Conservation (phyloP, 306 rosid genomes). For the Cucurbita maxima region DNA sequence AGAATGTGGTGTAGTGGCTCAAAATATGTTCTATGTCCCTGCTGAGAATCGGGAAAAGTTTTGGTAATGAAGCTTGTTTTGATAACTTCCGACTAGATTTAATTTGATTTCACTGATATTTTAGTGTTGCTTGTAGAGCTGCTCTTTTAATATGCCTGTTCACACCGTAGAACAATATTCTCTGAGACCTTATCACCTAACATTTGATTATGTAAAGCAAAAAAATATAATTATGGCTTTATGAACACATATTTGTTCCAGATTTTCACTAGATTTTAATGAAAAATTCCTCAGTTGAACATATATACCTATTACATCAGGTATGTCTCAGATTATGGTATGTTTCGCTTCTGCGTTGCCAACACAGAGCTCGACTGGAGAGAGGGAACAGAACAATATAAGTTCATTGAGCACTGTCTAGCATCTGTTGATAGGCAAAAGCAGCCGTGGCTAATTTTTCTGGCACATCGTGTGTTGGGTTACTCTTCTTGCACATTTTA, state of each 20-base stretch:
- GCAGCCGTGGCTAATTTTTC: constrained; percentile 92
- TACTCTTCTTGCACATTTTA: constrained; percentile 66
- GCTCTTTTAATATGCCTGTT: not conserved
- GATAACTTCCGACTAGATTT: not conserved
- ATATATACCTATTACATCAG: constrained; percentile 14
- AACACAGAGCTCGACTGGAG: constrained; percentile 94
- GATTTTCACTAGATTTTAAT: not conserved
- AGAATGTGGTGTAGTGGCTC: constrained; percentile 81
- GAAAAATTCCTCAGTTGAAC: not conserved
- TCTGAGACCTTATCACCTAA: not conserved
- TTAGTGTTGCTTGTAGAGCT: not conserved
- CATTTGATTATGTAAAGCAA: not conserved
- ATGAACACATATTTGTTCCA: not conserved
- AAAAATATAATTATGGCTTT: not conserved
- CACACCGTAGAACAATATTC: not conserved
- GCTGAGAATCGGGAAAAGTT: constrained; percentile 76
- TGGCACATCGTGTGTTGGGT: constrained; percentile 89
- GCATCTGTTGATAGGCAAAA: constrained; percentile 81
- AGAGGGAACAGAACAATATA: constrained; percentile 70
- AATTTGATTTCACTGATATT: not conserved
- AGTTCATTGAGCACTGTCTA: constrained; percentile 74
- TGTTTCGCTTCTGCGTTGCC: constrained; percentile 92
- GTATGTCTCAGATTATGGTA: constrained; percentile 73
- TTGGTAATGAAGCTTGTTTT: constrained; percentile 32
- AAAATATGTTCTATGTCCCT: constrained; percentile 83